Conservation (phyloP, 768 basidiomycete species). For the Boletellus sp. region DNA sequence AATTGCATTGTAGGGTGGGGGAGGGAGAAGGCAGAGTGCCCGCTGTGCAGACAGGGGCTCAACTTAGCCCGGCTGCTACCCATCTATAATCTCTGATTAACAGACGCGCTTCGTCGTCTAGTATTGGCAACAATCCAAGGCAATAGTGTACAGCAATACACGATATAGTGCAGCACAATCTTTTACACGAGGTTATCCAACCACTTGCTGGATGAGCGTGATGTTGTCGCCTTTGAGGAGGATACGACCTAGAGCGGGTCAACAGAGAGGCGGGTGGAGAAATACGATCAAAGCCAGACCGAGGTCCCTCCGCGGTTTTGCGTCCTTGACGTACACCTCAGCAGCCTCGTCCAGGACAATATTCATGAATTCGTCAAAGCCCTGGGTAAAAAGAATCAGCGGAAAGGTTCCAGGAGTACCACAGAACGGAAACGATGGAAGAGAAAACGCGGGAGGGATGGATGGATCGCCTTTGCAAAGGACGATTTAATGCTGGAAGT, state of each 20-base stretch:
- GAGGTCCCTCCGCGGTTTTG: constrained; percentile 77
- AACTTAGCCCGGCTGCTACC: constrained; percentile 67
- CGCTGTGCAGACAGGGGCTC: constrained; percentile 77
- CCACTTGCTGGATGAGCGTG: constrained; percentile 84
- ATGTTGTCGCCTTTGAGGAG: constrained; percentile 97
- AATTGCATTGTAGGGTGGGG: constrained; percentile 87
- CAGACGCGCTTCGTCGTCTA: background rate
- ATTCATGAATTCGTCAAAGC: constrained; percentile 99
- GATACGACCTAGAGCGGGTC: constrained; percentile 67
- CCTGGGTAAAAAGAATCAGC: constrained; percentile 48
- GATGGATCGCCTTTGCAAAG: constrained; percentile 36
- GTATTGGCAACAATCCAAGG: constrained; percentile 1
- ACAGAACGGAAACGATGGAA: constrained; percentile 1
- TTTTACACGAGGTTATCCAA: constrained; percentile 24
- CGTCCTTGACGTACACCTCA: constrained; percentile 89
- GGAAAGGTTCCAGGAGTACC: background rate
- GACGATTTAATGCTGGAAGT: constrained; percentile 39
- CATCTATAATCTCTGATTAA: constrained; percentile 73
- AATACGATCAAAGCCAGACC: constrained; percentile 47
- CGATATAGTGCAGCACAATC: constrained; percentile 5
- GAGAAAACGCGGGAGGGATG: constrained; percentile 6
- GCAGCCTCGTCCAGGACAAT: constrained; percentile 90
- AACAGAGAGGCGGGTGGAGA: background rate
- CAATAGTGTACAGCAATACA: constrained; percentile 22
- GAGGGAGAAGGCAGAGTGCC: constrained; percentile 86